Evolutionary conservation across 2,329 filamentous ascomycete species (phyloP).

Genomic region (Cladosporium sp.): DNA sequence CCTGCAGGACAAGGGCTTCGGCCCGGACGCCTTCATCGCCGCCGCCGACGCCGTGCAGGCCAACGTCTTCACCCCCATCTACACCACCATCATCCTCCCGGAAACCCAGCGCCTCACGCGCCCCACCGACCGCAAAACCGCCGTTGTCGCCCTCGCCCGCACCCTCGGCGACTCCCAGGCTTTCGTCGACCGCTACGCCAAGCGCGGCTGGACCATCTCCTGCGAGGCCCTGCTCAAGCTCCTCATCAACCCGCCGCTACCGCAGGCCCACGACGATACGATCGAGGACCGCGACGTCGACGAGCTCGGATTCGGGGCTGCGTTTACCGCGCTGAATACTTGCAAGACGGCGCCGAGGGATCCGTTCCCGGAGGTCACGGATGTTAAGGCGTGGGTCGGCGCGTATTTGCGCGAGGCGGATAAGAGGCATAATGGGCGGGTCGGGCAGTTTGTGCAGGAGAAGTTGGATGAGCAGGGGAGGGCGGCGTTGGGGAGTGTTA

Average conservation of each 20-base stretch:
- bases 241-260: slow-evolving; percentile 78
- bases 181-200: slow-evolving; percentile 63
- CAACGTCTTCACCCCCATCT: slow-evolving; percentile 73
- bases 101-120: slow-evolving; percentile 83
- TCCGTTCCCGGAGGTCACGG: slow-evolving; percentile 77
- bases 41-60: slow-evolving; percentile 76
- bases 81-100: slow-evolving; percentile 78
- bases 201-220: slow-evolving; percentile 86
- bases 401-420: slow-evolving; percentile 73
- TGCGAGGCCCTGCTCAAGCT: slow-evolving; percentile 85
- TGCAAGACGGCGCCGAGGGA: slow-evolving; percentile 70
- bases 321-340: slow-evolving; percentile 89
- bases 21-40: slow-evolving; percentile 84
- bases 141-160: slow-evolving; percentile 88
- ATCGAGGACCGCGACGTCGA: slow-evolving; percentile 87
- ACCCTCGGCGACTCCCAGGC: slow-evolving; percentile 79
- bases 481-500: slow-evolving; percentile 34
- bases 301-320: slow-evolving; percentile 89
- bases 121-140: slow-evolving; percentile 85
- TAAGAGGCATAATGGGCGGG: slow-evolving; percentile 61
- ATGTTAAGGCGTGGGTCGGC: slow-evolving; percentile 78
- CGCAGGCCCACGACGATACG: slow-evolving; percentile 57
- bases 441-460: slow-evolving; percentile 65
- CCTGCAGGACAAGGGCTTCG: slow-evolving; percentile 71
- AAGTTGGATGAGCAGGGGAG: slow-evolving; percentile 49